A percentile compares a stretch with the other conserved stretches of the same genome.
Evolutionary conservation across 2,329 filamentous ascomycete species (phyloP).

Genomic region (Sporothrix inflata): DNA sequence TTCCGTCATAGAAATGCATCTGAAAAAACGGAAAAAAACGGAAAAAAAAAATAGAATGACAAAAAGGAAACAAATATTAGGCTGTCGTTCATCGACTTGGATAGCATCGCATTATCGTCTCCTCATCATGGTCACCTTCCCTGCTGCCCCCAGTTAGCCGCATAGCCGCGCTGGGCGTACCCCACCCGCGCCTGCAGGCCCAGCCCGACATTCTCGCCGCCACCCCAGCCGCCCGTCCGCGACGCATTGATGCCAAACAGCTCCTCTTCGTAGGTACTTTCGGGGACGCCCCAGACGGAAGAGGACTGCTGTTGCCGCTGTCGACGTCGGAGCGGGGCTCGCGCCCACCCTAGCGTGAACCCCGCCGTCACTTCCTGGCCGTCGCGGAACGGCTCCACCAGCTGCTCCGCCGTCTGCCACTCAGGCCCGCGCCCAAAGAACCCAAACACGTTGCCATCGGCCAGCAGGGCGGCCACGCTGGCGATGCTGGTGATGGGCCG

Average conservation of each 20-base stretch:
- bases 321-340: neutral
- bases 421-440: conserved; percentile 31
- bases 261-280: conserved; percentile 19
- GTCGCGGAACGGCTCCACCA: neutral
- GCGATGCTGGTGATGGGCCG: conserved; percentile 43
- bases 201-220: conserved; percentile 36
- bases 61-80: no score
- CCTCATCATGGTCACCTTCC: neutral
- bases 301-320: neutral
- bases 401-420: conserved; percentile 3
- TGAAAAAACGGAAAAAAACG: no score
- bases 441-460: conserved; percentile 44
- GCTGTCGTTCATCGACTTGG: no score
- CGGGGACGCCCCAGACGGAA: neutral
- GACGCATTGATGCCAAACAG: conserved; percentile 35
- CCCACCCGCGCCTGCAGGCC: conserved; percentile 36
- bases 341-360: neutral
- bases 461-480: conserved; percentile 44
- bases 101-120: no score
- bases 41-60: no score
- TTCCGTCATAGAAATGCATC: no score
- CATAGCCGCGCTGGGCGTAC: conserved; percentile 31
- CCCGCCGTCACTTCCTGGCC: neutral
- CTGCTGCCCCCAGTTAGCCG: conserved; percentile 10
- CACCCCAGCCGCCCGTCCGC: conserved; percentile 36